Conservation (phyloP, 2,329 filamentous ascomycete species). For the Tympanopsis confertula region DNA sequence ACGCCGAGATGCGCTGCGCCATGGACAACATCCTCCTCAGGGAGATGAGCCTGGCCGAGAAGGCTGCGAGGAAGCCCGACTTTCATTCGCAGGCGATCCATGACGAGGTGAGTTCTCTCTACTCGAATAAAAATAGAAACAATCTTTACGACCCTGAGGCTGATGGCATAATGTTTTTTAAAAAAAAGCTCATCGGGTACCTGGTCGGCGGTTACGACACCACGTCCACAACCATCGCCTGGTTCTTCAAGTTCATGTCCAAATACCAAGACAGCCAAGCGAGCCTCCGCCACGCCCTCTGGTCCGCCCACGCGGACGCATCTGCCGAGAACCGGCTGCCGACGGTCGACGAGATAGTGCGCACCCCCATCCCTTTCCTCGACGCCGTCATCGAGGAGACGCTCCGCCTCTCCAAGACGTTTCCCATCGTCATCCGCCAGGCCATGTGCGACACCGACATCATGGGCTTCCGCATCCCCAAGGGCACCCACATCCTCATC, state of each 20-base stretch:
- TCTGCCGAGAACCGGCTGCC: conserved; percentile 2
- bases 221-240: conserved; percentile 3
- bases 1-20: not conserved
- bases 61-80: not conserved
- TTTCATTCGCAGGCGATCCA: not conserved
- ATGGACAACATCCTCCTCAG: not conserved
- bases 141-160: too few species aligned
- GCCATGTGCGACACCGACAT: conserved; percentile 14
- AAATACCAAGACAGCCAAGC: conserved; percentile 3
- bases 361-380: conserved; percentile 6
- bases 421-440: conserved; percentile 2
- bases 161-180: too few species aligned
- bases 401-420: conserved; percentile 4
- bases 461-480: conserved; percentile 20
- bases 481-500: conserved; percentile 19
- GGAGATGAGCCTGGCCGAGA: not conserved
- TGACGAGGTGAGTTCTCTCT: too few species aligned
- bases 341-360: conserved; percentile 6
- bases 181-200: conserved; percentile 5
- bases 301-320: conserved; percentile 3
- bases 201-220: conserved; percentile 5
- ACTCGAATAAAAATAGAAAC: too few species aligned
- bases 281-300: conserved; percentile 5
- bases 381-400: conserved; percentile 9
- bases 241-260: conserved; percentile 3